A percentile compares a stretch with the other conserved stretches of the same genome.
phyloP scores from a whole-genome alignment of 768 basidiomycete species.

The Udeniomyces megalosporus region DNA sequence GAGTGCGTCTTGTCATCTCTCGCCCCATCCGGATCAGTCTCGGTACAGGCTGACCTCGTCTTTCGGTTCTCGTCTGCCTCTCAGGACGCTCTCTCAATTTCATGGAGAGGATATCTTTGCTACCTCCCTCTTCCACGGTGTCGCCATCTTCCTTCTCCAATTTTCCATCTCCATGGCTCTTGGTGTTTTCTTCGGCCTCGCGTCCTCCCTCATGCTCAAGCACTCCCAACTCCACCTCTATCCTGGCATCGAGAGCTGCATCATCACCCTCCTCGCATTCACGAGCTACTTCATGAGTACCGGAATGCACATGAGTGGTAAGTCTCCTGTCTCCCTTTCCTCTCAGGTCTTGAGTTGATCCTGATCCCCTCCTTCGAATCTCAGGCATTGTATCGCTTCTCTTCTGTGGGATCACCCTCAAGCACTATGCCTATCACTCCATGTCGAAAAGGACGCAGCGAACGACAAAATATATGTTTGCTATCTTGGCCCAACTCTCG shows the following conservation, averaged over 20 bases:
- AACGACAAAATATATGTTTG: conserved; percentile 89
- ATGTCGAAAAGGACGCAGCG: conserved; percentile 92
- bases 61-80: background rate
- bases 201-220: conserved; percentile 80
- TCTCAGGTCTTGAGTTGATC: background rate
- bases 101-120: conserved; percentile 70
- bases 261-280: conserved; percentile 85
- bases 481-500: conserved; percentile 77
- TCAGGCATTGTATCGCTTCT: conserved; percentile 85
- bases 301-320: conserved; percentile 58
- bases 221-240: conserved; percentile 64
- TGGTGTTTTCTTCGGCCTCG: conserved; percentile 78
- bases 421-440: conserved; percentile 99
- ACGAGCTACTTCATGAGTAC: conserved; percentile 99
- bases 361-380: background rate
- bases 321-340: conserved; percentile 13
- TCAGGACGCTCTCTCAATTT: conserved; percentile 77
- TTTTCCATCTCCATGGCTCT: conserved; percentile 90
- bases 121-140: conserved; percentile 79
- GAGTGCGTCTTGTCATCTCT: conserved; percentile 46
- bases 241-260: conserved; percentile 91
- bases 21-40: too few species aligned
- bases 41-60: too few species aligned
- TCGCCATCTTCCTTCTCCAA: conserved; percentile 91
- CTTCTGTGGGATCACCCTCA: conserved; percentile 96